phyloP scores from a whole-genome alignment of 176 grass and related monocot genomes.

The Bonia amplexicaulis region DNA sequence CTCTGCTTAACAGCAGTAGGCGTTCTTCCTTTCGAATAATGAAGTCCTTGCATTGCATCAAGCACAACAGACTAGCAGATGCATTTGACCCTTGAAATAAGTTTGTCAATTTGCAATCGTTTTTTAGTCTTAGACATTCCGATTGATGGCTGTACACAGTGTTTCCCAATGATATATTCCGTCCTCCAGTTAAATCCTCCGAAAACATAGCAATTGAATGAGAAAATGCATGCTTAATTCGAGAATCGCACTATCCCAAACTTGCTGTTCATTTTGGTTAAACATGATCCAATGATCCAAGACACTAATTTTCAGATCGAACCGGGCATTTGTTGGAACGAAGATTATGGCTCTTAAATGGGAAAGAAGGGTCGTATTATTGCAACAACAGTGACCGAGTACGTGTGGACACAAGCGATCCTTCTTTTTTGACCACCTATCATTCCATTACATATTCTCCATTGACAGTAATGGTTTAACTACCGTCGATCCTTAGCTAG shows the following conservation, averaged over 20 bases:
- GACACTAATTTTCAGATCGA: not conserved
- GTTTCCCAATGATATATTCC: too few species aligned
- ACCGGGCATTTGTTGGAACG: not conserved
- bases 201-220: not conserved
- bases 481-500: not conserved
- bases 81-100: not conserved
- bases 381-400: not conserved
- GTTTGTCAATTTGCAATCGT: too few species aligned
- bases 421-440: not conserved
- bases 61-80: not conserved
- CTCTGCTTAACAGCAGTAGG: not conserved
- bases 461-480: constrained; percentile 20
- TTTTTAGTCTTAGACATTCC: too few species aligned
- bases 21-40: not conserved
- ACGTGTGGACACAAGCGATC: not conserved
- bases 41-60: not conserved
- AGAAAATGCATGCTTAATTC: not conserved
- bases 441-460: constrained; percentile 8
- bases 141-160: too few species aligned
- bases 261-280: not conserved
- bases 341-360: not conserved
- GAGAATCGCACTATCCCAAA: not conserved
- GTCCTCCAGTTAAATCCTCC: not conserved
- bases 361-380: not conserved
- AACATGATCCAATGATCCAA: not conserved